Evolutionary conservation across 2,329 filamentous ascomycete genomes (phyloP).

Genomic region (Didymella glomerata): DNA sequence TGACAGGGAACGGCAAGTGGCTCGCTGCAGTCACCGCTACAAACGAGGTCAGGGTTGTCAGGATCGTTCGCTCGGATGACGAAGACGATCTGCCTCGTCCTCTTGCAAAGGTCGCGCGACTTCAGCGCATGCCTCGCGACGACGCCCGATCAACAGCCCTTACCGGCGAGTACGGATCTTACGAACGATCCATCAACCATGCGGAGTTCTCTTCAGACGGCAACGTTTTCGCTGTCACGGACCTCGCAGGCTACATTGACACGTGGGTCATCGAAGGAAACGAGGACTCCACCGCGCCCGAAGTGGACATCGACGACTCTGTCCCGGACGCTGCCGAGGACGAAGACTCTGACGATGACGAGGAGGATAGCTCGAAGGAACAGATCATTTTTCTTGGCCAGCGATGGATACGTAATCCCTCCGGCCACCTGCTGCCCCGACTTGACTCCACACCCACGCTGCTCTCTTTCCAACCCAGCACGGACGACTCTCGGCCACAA

Average conservation of each 20-base stretch:
- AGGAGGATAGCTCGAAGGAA: constrained; percentile 56
- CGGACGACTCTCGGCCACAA: constrained; percentile 27
- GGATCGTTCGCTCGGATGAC: constrained; percentile 55
- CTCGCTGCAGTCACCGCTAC: constrained; percentile 63
- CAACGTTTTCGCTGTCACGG: constrained; percentile 78
- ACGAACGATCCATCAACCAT: constrained; percentile 78
- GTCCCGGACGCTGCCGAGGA: constrained; percentile 35
- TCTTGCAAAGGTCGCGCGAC: constrained; percentile 49
- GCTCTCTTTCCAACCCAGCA: constrained; percentile 57
- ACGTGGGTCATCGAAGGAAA: constrained; percentile 77
- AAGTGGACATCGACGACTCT: constrained; percentile 51
- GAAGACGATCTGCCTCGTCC: constrained; percentile 49
- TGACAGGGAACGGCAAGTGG: constrained; percentile 77
- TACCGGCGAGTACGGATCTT: constrained; percentile 74
- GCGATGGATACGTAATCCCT: constrained; percentile 79
- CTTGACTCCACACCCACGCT: constrained; percentile 57
- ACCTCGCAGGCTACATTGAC: constrained; percentile 85
- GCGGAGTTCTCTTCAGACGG: constrained; percentile 82
- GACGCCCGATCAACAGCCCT: constrained; percentile 46
- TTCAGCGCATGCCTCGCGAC: constrained; percentile 51
- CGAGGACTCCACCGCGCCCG: constrained; percentile 58
- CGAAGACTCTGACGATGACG: constrained; percentile 54
- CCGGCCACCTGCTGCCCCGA: constrained; percentile 60
- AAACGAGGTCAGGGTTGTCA: constrained; percentile 59
- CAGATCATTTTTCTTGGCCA: constrained; percentile 64